Evolutionary conservation across 164 flowering plant species (phyloP).

Genomic region (Taxillus chinensis): DNA sequence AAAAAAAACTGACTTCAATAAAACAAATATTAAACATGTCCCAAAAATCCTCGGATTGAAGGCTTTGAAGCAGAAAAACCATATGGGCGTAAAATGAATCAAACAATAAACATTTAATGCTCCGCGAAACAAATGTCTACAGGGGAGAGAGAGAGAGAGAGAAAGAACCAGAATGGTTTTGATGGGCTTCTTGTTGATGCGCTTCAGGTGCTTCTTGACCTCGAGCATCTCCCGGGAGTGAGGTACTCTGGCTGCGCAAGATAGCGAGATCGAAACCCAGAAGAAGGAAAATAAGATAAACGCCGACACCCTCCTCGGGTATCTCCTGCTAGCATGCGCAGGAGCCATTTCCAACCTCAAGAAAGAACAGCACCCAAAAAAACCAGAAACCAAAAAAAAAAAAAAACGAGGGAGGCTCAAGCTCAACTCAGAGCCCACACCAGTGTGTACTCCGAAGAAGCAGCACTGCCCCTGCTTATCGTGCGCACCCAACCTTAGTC

Average conservation of each 20-base stretch:
- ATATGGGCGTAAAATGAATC: too few species aligned
- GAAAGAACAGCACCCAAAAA: not conserved
- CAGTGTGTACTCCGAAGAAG: too few species aligned
- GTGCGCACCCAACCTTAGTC: too few species aligned
- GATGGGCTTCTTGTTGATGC: slow-evolving; percentile 67
- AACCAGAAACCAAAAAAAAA: too few species aligned
- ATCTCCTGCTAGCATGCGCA: not conserved
- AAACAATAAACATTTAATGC: too few species aligned
- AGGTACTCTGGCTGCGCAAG: slow-evolving; percentile 27
- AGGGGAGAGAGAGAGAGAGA: slow-evolving; percentile 4
- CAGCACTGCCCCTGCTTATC: too few species aligned
- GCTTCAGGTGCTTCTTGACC: slow-evolving; percentile 67
- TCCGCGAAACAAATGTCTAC: not conserved
- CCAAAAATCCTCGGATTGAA: too few species aligned
- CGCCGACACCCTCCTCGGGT: not conserved
- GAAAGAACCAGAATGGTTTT: slow-evolving; percentile 53
- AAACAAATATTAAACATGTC: too few species aligned
- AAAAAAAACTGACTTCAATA: slow-evolving; percentile 1
- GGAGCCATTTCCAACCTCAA: not conserved
- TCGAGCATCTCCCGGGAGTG: slow-evolving; percentile 57
- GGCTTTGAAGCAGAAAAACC: too few species aligned
- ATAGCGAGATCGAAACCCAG: slow-evolving; percentile 9
- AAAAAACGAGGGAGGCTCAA: too few species aligned
- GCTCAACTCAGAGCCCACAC: too few species aligned
- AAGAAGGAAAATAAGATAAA: not conserved